Evolutionary conservation across 805 yeast genomes (phyloP).

Genomic region (Kluyveromyces wickerhamii): DNA sequence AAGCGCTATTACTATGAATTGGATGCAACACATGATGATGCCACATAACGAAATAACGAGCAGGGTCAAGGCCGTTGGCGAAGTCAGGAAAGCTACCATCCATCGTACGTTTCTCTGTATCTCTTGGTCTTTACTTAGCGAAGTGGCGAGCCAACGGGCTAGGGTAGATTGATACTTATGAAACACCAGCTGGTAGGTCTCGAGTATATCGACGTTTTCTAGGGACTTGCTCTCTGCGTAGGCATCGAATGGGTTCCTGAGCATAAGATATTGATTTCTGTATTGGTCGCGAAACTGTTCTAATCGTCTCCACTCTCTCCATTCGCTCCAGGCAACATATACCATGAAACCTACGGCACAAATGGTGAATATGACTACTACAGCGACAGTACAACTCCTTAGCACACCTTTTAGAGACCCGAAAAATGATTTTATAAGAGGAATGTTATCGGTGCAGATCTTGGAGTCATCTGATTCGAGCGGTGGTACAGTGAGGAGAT

Average conservation of each 20-base stretch:
- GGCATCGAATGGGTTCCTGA: slow-evolving; percentile 3
- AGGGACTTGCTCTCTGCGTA: neutral
- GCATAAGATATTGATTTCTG: slow-evolving; percentile 3
- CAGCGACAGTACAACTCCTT: slow-evolving; percentile 30
- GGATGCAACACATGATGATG: slow-evolving; percentile 43
- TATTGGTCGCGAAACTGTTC: slow-evolving; percentile 28
- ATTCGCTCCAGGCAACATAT: slow-evolving; percentile 40
- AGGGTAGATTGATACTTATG: slow-evolving; percentile 16
- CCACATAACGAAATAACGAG: slow-evolving; percentile 54
- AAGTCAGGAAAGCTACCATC: slow-evolving; percentile 38
- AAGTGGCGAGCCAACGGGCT: slow-evolving; percentile 13
- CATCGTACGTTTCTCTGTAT: slow-evolving; percentile 27
- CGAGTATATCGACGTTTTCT: slow-evolving; percentile 15
- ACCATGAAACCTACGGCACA: slow-evolving; percentile 36
- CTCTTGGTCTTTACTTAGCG: slow-evolving; percentile 2
- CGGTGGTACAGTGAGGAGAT: slow-evolving; percentile 36
- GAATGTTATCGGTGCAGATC: slow-evolving; percentile 35
- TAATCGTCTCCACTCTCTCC: slow-evolving; percentile 40
- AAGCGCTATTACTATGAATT: slow-evolving; percentile 38
- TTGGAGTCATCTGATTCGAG: slow-evolving; percentile 17
- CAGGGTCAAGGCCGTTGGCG: slow-evolving; percentile 43
- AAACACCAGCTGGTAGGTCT: slow-evolving; percentile 17
- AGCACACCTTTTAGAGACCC: slow-evolving; percentile 27
- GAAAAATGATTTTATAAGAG: slow-evolving; percentile 35
- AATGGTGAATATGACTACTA: slow-evolving; percentile 34